phyloP scores from a whole-genome alignment of 192 early-diverging fungal genomes.

The Kickxella alabastrina region DNA sequence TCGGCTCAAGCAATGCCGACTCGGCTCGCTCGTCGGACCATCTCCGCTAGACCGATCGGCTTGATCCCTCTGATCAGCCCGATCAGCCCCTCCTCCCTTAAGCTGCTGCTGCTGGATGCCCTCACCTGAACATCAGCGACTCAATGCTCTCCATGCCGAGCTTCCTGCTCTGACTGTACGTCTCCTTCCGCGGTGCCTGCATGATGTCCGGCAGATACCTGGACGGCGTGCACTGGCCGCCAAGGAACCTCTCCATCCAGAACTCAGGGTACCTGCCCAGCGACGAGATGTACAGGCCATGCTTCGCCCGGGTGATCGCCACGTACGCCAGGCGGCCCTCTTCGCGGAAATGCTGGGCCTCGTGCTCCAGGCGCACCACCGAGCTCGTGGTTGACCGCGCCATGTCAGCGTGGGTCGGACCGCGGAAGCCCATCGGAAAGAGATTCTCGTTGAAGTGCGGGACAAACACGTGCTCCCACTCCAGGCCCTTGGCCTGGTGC shows the following conservation, averaged over 20 bases:
- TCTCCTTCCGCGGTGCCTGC: too few relatives aligned
- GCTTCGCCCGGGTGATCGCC: slow-evolving; percentile 40
- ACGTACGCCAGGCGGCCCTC: slow-evolving; percentile 47
- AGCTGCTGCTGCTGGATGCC: too few relatives aligned
- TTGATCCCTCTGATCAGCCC: too few relatives aligned
- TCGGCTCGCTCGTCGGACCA: too few relatives aligned
- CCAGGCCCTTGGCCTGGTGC: slow-evolving; percentile 48
- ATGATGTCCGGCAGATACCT: slow-evolving; percentile 35
- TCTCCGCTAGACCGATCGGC: too few relatives aligned
- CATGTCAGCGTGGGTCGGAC: slow-evolving; percentile 3
- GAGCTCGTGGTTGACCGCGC: not conserved
- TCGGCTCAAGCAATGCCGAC: too few relatives aligned
- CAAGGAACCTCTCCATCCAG: slow-evolving; percentile 38
- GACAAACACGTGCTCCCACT: slow-evolving; percentile 47
- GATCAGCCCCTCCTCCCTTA: too few relatives aligned
- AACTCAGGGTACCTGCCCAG: slow-evolving; percentile 14
- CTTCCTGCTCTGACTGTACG: too few relatives aligned
- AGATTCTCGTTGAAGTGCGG: slow-evolving; percentile 46
- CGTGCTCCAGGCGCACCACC: not conserved
- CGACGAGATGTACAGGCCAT: slow-evolving; percentile 40
- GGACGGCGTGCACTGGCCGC: slow-evolving; percentile 11
- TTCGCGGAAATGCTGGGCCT: slow-evolving; percentile 34
- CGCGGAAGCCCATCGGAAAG: slow-evolving; percentile 45
- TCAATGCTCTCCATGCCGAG: too few relatives aligned
- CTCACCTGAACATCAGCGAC: too few relatives aligned